These are phyloP conservation scores for Alternaria incomplexa DNA, from an alignment of 2,329 filamentous ascomycete species.

Conservation along the genomic window DNA sequence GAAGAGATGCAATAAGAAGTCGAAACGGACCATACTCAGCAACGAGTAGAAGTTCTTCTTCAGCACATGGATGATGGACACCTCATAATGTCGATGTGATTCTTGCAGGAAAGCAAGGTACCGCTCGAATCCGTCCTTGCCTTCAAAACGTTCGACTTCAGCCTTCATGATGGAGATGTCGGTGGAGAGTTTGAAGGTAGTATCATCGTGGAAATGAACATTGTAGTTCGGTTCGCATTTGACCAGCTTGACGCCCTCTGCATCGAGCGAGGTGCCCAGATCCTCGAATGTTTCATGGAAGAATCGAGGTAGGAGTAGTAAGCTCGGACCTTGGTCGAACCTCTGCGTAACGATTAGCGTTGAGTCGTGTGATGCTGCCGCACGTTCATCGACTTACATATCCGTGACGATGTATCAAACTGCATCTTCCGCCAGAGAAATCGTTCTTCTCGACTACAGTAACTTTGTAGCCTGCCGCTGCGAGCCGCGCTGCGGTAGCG, in stretches of 20 bases:
- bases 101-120: conserved; percentile 72
- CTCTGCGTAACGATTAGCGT: conserved; percentile 48
- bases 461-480: conserved; percentile 72
- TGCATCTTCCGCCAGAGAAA: conserved; percentile 75
- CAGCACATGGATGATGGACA: conserved; percentile 70
- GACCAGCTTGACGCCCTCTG: conserved; percentile 70
- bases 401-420: conserved; percentile 65
- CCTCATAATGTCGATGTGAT: conserved; percentile 72
- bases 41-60: conserved; percentile 70
- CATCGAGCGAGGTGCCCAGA: conserved; percentile 68
- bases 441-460: conserved; percentile 79
- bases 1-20: conserved; percentile 65
- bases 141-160: conserved; percentile 76
- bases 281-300: conserved; percentile 74
- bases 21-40: conserved; percentile 62
- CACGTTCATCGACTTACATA: conserved; percentile 52
- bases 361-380: neutral
- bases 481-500: conserved; percentile 73
- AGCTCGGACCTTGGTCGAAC: conserved; percentile 78
- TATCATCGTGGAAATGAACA: conserved; percentile 74
- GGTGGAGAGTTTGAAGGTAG: conserved; percentile 68
- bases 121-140: conserved; percentile 71
- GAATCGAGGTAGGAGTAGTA: conserved; percentile 72
- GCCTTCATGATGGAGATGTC: conserved; percentile 73
- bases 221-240: conserved; percentile 80